Percentiles rank a stretch among this genome's conserved stretches.
Evolutionary conservation across 2,329 filamentous ascomycete genomes (phyloP).

Genomic region (Colletotrichum aenigma): DNA sequence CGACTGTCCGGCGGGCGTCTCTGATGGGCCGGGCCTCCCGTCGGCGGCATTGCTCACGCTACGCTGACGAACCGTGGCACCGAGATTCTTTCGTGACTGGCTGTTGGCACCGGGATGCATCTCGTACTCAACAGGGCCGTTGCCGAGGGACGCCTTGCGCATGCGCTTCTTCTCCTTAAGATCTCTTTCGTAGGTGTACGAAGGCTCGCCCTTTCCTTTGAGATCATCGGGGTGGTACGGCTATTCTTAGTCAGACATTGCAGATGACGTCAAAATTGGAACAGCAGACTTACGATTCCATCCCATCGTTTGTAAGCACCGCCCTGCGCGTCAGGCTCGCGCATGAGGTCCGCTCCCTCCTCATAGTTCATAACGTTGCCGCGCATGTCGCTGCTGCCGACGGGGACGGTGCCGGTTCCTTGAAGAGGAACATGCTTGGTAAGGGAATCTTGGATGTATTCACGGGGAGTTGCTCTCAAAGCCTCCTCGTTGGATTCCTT

Average conservation of each 20-base stretch:
- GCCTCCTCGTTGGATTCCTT: constrained; percentile 75
- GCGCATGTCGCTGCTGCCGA: constrained; percentile 69
- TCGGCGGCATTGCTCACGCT: constrained; percentile 46
- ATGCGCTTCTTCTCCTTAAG: constrained; percentile 61
- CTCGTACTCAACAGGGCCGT: constrained; percentile 48
- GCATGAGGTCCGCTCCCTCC: constrained; percentile 87
- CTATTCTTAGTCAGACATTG: constrained; percentile 36
- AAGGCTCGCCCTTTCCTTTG: constrained; percentile 83
- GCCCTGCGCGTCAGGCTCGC: constrained; percentile 68
- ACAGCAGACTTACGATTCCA: constrained; percentile 65
- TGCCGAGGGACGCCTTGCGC: constrained; percentile 26
- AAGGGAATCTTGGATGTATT: constrained; percentile 78
- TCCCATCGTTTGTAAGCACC: constrained; percentile 81
- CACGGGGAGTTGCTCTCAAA: constrained; percentile 77
- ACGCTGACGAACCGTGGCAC: constrained; percentile 40
- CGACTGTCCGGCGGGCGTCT: constrained; percentile 22
- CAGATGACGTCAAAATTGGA: background rate
- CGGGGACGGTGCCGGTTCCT: constrained; percentile 78
- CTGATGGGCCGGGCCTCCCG: constrained; percentile 24
- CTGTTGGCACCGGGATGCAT: constrained; percentile 44
- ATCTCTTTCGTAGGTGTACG: constrained; percentile 71
- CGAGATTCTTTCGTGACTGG: constrained; percentile 25
- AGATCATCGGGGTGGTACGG: constrained; percentile 77
- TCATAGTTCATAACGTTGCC: constrained; percentile 79
- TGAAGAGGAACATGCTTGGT: constrained; percentile 78